Percentiles rank a stretch among this genome's conserved stretches.
These are phyloP conservation scores for Phylloporus sp. DNA, from an alignment of 1,284 basidiomycete species.

Conservation along the genomic window DNA sequence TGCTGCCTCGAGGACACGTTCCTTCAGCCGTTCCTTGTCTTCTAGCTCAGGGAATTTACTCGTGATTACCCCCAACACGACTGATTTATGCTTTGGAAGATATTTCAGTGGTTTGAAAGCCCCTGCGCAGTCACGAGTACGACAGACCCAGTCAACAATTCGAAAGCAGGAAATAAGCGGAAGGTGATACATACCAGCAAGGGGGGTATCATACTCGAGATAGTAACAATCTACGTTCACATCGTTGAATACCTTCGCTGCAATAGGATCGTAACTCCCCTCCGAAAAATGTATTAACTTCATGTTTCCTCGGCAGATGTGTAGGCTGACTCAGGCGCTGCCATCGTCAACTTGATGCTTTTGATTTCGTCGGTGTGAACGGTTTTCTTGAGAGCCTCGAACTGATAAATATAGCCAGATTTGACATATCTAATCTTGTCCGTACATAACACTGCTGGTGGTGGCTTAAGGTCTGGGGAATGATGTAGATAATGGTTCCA, in stretches of 20 bases:
- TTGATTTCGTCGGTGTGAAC: slow-evolving; percentile 68
- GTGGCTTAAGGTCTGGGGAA: slow-evolving; percentile 52
- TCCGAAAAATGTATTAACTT: slow-evolving; percentile 71
- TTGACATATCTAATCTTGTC: slow-evolving; percentile 68
- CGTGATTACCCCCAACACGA: slow-evolving; percentile 73
- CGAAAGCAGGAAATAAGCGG: not conserved
- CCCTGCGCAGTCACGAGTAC: slow-evolving; percentile 21
- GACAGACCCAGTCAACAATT: not conserved
- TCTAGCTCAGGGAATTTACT: not conserved
- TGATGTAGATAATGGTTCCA: slow-evolving; percentile 18
- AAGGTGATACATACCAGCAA: slow-evolving; percentile 58
- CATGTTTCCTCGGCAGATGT: slow-evolving; percentile 83
- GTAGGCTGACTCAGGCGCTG: slow-evolving; percentile 75
- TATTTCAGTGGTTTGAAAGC: slow-evolving; percentile 69
- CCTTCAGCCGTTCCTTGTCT: slow-evolving; percentile 57
- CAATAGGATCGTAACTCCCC: slow-evolving; percentile 79
- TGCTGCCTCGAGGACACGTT: slow-evolving; percentile 71
- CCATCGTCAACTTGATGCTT: slow-evolving; percentile 77
- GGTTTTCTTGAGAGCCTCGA: slow-evolving; percentile 63
- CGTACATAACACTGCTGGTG: slow-evolving; percentile 58
- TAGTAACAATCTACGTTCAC: slow-evolving; percentile 81
- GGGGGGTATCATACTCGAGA: slow-evolving; percentile 83
- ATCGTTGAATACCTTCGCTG: slow-evolving; percentile 72
- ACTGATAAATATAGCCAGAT: slow-evolving; percentile 70
- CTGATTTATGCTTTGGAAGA: slow-evolving; percentile 72